Evolutionary conservation across 345 rosid genomes (phyloP), one percentile per base, ranked within the genome.

Genomic region (Raphanus raphanistrum): DNA sequence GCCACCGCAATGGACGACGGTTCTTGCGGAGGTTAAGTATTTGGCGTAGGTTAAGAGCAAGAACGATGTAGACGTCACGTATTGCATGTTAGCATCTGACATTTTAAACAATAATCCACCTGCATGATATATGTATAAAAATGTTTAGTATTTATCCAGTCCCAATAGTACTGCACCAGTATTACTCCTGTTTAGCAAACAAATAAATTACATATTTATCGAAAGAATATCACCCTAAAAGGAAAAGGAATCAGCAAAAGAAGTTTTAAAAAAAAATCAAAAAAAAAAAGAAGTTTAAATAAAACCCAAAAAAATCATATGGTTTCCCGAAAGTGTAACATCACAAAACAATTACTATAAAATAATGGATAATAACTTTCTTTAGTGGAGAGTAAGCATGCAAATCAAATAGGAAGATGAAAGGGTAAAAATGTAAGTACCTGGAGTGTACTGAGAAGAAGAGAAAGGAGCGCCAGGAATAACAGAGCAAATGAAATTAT

Each of bases 401-500:
- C 3, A 17, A 50, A 76, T 15, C 2, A 69, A 63, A 33, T 2
- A 28, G 6, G 15, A 38, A 79, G 32, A 15, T 2, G 28, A 57
- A 60, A 69, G 67, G 72, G 66, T 55, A 29, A 41, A 32, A 41
- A 71, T 26, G 73, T 4, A 66, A 66, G 17, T 52, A 92, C 97
- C 99, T 78, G 94, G 99, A 6, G 99, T 92, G 62, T 89, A 95
- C 60, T 87, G 90, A 38, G 96, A 8, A 59, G 97, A 90, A 76
- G 96, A 92, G 82, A 74, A 88, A 63, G 93, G 85, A 61, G 97
- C 94, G 26, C 92, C 97, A 35, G 98, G 99, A 26, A 95, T 84
- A 29, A 95, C 84, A 7, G 98, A 92, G 82, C 99, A 95, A 33
- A 95, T 88, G 80, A 92, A 95, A 84, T 88, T 92, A 82, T 95